Base-by-base conservation (phyloP, 345 rosid genomes). In the Bruguiera sexangula region DNA sequence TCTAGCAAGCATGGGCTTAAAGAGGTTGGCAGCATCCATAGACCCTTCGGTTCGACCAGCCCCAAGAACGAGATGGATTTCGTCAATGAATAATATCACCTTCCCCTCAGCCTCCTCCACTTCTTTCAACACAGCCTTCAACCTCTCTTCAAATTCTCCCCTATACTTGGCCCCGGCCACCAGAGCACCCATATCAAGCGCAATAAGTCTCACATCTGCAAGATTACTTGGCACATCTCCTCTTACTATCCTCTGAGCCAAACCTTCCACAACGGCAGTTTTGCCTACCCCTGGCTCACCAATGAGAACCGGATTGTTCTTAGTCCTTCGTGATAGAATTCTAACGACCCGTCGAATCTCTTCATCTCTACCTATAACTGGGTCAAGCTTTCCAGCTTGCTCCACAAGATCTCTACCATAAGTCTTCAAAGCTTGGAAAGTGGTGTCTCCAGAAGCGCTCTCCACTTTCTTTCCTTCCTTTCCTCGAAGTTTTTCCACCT, bases 231-330 rank as follows among this genome's bases (percentile, higher is more conserved):
- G 98, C 0, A 91, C 90, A 70, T 91, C 95, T 62, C 96, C 98
- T 62, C 85, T 78, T 61, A 91, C 95, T 59, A 91, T 91, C 74
- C 97, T 88, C 31, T 91, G 98, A 16, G 98, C 96, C 79, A 91
- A 69, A 4, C 98, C 98, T 75, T 94, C 98, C 6, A 88, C 98
- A 0, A 94, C 98, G 34, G 95, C 98, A 6, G 98, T 94, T 79
- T 94, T 94, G 0, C 98, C 96, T 2, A 94, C 96, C 20, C 97
- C 98, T 0, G 98, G 98, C 62, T 91, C 97, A 50, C 98, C 98
- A 43, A 94, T 94, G 24, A 94, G 90, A 36, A 94, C 98, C 0
- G 95, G 98, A 52, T 94, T 94, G 80, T 94, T 94, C 82, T 94
- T 94, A 0, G 98, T 94, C 66, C 98, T 85, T 50, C 98, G 79